Conservation (phyloP, 2,329 filamentous ascomycete genomes). For the Penicillium sp. region DNA sequence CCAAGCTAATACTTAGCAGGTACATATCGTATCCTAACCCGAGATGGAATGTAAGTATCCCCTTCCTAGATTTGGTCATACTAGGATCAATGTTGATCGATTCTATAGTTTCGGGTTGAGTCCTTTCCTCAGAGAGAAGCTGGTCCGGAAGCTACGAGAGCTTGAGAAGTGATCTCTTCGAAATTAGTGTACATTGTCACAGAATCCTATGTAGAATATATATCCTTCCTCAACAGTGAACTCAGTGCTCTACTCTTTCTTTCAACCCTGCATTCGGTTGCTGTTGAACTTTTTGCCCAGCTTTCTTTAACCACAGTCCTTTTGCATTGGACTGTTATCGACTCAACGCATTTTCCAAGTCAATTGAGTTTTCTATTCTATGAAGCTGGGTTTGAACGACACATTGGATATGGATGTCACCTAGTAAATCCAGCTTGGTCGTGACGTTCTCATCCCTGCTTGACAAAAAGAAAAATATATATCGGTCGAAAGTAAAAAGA, state of each 20-base stretch:
- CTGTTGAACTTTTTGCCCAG: not conserved
- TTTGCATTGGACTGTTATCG: not conserved
- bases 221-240: not conserved
- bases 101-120: conserved; percentile 39
- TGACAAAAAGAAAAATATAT: not conserved
- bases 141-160: conserved; percentile 41
- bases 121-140: conserved; percentile 43
- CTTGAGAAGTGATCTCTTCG: conserved; percentile 15
- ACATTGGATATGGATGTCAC: not conserved
- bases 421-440: too few species aligned
- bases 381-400: not conserved
- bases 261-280: not conserved
- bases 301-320: not conserved
- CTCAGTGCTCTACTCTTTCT: not conserved
- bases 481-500: not conserved
- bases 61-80: not conserved
- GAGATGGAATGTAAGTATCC: conserved; percentile 49
- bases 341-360: not conserved
- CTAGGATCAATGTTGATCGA: conserved; percentile 17
- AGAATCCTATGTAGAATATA: not conserved
- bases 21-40: conserved; percentile 54
- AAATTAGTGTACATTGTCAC: not conserved
- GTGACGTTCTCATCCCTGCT: not conserved
- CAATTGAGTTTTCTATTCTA: not conserved
- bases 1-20: conserved; percentile 24